These are phyloP conservation scores for Trypanosoma rangeli DNA, from an alignment of 208 protist species.

Conservation along the genomic window DNA sequence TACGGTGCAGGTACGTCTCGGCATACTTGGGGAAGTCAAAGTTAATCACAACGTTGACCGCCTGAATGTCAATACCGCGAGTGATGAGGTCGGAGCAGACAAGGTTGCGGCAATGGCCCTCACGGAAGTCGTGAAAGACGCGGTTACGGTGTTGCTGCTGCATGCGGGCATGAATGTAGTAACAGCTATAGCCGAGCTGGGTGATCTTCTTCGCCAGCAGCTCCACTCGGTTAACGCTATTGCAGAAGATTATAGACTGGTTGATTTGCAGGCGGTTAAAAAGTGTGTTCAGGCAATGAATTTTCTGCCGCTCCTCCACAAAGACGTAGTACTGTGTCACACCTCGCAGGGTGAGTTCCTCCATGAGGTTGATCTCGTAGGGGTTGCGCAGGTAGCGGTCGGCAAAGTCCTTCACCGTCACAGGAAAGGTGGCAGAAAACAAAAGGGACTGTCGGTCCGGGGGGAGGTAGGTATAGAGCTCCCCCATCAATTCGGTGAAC, in stretches of 20 bases:
- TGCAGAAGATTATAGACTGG: constrained; percentile 99
- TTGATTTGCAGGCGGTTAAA: constrained; percentile 99
- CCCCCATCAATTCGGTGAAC: constrained; percentile 95
- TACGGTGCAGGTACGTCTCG: constrained; percentile 98
- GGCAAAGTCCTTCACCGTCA: constrained; percentile 94
- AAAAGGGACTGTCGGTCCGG: constrained; percentile 95
- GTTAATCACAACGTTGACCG: constrained; percentile 99
- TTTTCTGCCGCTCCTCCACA: constrained; percentile 99
- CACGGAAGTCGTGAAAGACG: constrained; percentile 99
- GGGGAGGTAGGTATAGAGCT: constrained; percentile 93
- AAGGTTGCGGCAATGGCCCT: constrained; percentile 97
- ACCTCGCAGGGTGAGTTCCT: constrained; percentile 97
- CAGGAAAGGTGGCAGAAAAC: constrained; percentile 99
- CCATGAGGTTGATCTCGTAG: constrained; percentile 99
- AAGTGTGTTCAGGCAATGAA: constrained; percentile 99
- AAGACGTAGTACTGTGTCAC: constrained; percentile 99
- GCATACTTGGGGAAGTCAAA: constrained; percentile 99
- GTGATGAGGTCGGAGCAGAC: constrained; percentile 99
- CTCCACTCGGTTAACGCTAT: constrained; percentile 98
- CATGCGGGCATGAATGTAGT: constrained; percentile 99
- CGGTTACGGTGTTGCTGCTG: constrained; percentile 97
- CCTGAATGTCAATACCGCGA: constrained; percentile 99
- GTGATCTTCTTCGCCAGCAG: constrained; percentile 99
- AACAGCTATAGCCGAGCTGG: constrained; percentile 98
- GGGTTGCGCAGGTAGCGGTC: constrained; percentile 94